Conservation (phyloP, 441 rosid species). For the Gossypium schwendimanii region DNA sequence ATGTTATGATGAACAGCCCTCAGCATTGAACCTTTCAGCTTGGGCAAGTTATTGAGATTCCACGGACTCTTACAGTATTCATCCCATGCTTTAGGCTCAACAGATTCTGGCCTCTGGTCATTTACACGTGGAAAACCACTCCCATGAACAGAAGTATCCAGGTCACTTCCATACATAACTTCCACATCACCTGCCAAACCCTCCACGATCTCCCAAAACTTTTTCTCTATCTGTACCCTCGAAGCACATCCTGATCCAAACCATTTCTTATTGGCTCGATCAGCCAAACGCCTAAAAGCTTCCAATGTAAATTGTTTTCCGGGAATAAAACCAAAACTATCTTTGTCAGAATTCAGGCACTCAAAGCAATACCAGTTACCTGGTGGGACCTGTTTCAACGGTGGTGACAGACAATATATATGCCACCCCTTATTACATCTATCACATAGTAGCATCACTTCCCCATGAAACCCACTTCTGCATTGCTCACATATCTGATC, state of each 20-base stretch:
- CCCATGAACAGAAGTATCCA: constrained; percentile 84
- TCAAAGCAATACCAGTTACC: constrained; percentile 98
- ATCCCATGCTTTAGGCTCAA: constrained; percentile 61
- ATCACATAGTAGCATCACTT: constrained; percentile 95
- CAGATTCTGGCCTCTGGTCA: constrained; percentile 64
- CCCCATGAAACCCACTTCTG: constrained; percentile 78
- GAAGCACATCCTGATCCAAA: constrained; percentile 66
- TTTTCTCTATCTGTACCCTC: constrained; percentile 70
- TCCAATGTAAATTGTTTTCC: constrained; percentile 59
- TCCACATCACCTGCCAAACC: constrained; percentile 83
- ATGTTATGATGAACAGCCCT: constrained; percentile 78
- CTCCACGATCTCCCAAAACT: constrained; percentile 95
- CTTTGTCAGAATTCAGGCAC: constrained; percentile 85
- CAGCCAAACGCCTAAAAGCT: constrained; percentile 83
- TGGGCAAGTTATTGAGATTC: constrained; percentile 97
- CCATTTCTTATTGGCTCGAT: constrained; percentile 84
- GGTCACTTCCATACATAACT: constrained; percentile 93
- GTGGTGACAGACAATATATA: constrained; percentile 85
- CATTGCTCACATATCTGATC: constrained; percentile 92
- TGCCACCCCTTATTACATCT: constrained; percentile 98
- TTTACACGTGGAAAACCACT: constrained; percentile 82
- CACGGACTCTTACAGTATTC: constrained; percentile 74
- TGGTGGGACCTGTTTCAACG: constrained; percentile 70
- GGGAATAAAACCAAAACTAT: constrained; percentile 89
- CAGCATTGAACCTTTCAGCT: constrained; percentile 87